Base-by-base conservation (phyloP, 176 grass and related monocot species). In the Dendrocalamus sinicus region DNA sequence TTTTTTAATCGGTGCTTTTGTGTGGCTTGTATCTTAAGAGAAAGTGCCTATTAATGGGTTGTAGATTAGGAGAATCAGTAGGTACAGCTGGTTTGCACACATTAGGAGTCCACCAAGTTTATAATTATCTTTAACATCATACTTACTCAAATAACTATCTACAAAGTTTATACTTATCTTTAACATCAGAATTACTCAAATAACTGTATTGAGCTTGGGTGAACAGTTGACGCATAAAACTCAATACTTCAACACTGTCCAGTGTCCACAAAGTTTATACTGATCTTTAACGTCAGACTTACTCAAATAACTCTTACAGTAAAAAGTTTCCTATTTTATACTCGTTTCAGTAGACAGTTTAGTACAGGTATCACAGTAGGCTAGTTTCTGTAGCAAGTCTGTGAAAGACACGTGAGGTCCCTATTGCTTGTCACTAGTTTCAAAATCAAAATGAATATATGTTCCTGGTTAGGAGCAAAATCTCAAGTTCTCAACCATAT, bases 241-340 rank as follows among this genome's bases (percentile, higher is more conserved):
- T 51, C 48, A 52, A 16, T 48, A 51, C 13, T 51, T 51, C 50
- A 52, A 16, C 50, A 16, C 14, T 52, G 50, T 52, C 50, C 13
- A 52, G 50, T 52, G 50, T 52, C 50, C 50, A 52, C 50, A 16
- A 54, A 54, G 52, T 54, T 54, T 54, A 54, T 75, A 23, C 58
- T 40, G 50, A 65, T 62, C 28, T 19, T 81, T 51, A 62, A 53
- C 45, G 41, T 53, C 30, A 41, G 28, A 37, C 32, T 53, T 20
- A 45, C 60, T 76, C 14, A 76, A 84, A 67, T 67, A 54, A 75
- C 19, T 74, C 24, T 15, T 54, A 81, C 63, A 23, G 28, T 10
- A 40, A 12, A 28, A 52, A 81, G 63, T 23, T 47, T 68, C 17
- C 37, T 37, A 68, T 39, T 51, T 39, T 52, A 51, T 50, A 66